A percentile compares a stretch with the other conserved stretches of the same genome.
Conservation (phyloP, 192 early-diverging fungal species). For the Gamsiella multidivaricata region DNA sequence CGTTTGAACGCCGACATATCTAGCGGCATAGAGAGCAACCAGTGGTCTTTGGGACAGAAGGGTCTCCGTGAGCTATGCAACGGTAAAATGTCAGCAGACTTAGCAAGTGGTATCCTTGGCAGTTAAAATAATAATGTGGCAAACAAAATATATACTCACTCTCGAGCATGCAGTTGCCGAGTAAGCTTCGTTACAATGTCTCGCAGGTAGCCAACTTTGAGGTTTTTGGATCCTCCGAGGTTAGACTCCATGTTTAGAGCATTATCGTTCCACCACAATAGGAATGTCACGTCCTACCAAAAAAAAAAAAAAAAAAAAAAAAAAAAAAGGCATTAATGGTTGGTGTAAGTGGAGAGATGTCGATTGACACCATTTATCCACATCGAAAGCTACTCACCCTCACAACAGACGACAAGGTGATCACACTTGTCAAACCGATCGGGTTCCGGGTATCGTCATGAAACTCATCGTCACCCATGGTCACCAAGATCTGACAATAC, state of each 20-base stretch:
- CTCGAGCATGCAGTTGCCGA: slow-evolving; percentile 80
- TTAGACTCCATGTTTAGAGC: slow-evolving; percentile 49
- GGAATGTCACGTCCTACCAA: slow-evolving; percentile 77
- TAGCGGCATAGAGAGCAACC: slow-evolving; percentile 69
- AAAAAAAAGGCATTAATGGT: slow-evolving; percentile 1
- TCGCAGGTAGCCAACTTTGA: slow-evolving; percentile 65
- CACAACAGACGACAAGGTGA: slow-evolving; percentile 61
- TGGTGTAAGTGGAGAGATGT: background rate
- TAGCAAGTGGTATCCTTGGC: too few species aligned
- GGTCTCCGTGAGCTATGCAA: slow-evolving; percentile 67
- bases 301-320: slow-evolving; percentile 1
- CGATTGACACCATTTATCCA: too few species aligned
- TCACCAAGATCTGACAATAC: slow-evolving; percentile 76
- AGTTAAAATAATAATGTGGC: too few species aligned
- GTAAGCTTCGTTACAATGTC: slow-evolving; percentile 73
- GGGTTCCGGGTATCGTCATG: slow-evolving; percentile 67
- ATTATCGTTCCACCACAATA: slow-evolving; percentile 75
- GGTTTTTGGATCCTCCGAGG: slow-evolving; percentile 37
- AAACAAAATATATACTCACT: slow-evolving; percentile 62
- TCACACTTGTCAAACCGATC: slow-evolving; percentile 62
- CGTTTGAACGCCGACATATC: slow-evolving; percentile 69
- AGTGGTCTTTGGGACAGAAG: slow-evolving; percentile 75
- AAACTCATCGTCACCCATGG: slow-evolving; percentile 90
- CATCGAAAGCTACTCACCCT: slow-evolving; percentile 69
- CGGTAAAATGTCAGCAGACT: background rate